Evolutionary conservation across 139 green algal genomes (phyloP), one percentile per base, ranked within the genome.

Genomic region (Chlorella sp.): DNA sequence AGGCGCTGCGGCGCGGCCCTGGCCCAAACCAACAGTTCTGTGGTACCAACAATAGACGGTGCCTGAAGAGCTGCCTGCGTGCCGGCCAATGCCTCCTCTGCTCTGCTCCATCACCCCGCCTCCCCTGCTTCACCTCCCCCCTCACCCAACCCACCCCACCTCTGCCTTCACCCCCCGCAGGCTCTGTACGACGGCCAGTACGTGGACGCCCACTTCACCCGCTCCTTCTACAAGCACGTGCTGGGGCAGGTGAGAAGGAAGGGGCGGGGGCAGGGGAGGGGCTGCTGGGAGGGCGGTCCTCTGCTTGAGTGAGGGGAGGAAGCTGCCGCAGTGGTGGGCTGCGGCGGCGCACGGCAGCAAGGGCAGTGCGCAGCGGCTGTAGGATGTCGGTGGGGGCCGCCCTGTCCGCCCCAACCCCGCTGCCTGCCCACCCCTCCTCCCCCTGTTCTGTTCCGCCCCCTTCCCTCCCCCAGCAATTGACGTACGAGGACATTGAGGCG

Each of bases 161-260:
- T 83, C 78, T 39, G 3, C 16, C 21, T 11, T 53, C 48, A 48
- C 83, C 88, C 60, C 89, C 2, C 87, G 85, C 73, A 98, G 92
- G 98, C 98, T 11, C 90, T 99, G 91, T 94, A 97, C 78, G 98
- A 99, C 89, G 96, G 96, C 30, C 96, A 98, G 93, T 90, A 97
- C 53, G 93, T 99, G 34, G 97, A 99, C 90, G 97, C 96, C 60
- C 96, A 99, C 95, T 99, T 99, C 96, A 99, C 98, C 32, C 96
- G 97, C 85, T 98, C 95, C 86, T 99, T 99, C 94, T 99, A 99
- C 96, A 99, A 99, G 95, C 97, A 99, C 95, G 96, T 99, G 91
- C 97, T 99, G 71, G 96, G 96, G 30, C 81, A 93, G 66, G 91
- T 92, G n/a, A 12, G 78, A 18, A 7, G 36, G 9, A 32, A 26